Conservation (phyloP, 164 flowering plant species). For the Nelumbo lutea region DNA sequence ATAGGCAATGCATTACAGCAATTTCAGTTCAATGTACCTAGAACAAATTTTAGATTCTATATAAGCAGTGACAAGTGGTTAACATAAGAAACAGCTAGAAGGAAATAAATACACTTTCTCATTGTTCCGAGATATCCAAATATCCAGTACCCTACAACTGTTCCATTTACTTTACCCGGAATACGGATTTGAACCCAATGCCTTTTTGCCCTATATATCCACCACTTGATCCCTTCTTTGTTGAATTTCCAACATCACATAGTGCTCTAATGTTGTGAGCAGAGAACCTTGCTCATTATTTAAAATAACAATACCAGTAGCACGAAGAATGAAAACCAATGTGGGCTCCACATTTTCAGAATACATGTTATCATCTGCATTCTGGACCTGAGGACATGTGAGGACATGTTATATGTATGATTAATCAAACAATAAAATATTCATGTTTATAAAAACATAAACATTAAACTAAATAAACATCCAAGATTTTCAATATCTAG, state of each 20-base stretch:
- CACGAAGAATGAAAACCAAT: constrained; percentile 70
- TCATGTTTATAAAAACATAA: too few relatives aligned
- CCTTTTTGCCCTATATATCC: constrained; percentile 98
- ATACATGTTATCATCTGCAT: constrained; percentile 95
- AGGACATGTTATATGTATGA: not conserved
- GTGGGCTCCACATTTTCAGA: constrained; percentile 73
- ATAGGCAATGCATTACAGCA: too few relatives aligned
- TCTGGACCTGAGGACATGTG: constrained; percentile 65
- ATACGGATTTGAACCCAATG: constrained; percentile 97
- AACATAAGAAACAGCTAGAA: not conserved
- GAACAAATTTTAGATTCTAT: too few relatives aligned
- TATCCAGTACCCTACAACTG: not conserved
- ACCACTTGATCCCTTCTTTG: constrained; percentile 67
- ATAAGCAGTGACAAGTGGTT: too few relatives aligned
- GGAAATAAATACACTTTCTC: not conserved
- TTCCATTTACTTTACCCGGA: constrained; percentile 54
- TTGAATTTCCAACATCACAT: constrained; percentile 95
- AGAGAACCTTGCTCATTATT: constrained; percentile 86
- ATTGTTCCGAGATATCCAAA: not conserved
- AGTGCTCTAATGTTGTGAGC: constrained; percentile 85
- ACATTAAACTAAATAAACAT: too few relatives aligned
- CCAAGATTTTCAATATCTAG: too few relatives aligned
- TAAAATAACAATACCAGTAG: constrained; percentile 56
- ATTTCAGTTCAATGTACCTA: too few relatives aligned
- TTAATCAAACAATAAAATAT: too few relatives aligned